Evolutionary conservation across 352 stramenopile genomes (phyloP).

Genomic region (Pythium myriotylum): DNA sequence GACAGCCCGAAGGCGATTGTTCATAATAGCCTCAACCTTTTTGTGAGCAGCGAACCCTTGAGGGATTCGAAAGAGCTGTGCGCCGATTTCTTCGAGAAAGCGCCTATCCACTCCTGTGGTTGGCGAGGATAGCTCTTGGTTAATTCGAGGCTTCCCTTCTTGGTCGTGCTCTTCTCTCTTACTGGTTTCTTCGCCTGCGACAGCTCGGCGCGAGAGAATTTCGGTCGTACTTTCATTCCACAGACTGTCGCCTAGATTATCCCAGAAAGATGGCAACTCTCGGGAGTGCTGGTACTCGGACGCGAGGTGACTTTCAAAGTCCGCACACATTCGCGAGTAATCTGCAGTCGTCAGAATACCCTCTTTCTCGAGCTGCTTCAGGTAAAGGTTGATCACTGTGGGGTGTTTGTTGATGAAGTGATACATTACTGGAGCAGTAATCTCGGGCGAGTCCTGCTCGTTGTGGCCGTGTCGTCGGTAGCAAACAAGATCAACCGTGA

Average conservation of each 20-base stretch:
- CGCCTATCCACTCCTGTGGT: conserved; percentile 74
- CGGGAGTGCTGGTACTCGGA: conserved; percentile 78
- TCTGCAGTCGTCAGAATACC: conserved; percentile 53
- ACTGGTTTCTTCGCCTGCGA: neutral
- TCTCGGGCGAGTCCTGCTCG: conserved; percentile 91
- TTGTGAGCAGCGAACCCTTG: conserved; percentile 83
- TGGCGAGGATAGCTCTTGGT: neutral
- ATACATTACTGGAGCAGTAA: conserved; percentile 92
- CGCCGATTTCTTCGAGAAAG: conserved; percentile 74
- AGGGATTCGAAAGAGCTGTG: conserved; percentile 79
- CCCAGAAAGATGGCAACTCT: conserved; percentile 71
- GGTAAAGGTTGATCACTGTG: conserved; percentile 78
- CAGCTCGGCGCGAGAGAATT: neutral
- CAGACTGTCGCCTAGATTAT: conserved; percentile 66
- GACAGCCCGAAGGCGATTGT: conserved; percentile 75
- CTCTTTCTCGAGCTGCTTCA: conserved; percentile 65
- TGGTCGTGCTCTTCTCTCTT: neutral
- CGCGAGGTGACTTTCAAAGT: conserved; percentile 67
- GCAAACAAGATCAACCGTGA: conserved; percentile 98
- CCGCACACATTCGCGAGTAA: conserved; percentile 49
- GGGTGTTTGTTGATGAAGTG: conserved; percentile 88
- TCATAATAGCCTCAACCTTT: conserved; percentile 88
- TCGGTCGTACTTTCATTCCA: conserved; percentile 47
- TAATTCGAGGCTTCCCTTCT: neutral
- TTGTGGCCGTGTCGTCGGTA: conserved; percentile 99